phyloP scores from a whole-genome alignment of 2,329 filamentous ascomycete species.

The Diplocarpon mali region DNA sequence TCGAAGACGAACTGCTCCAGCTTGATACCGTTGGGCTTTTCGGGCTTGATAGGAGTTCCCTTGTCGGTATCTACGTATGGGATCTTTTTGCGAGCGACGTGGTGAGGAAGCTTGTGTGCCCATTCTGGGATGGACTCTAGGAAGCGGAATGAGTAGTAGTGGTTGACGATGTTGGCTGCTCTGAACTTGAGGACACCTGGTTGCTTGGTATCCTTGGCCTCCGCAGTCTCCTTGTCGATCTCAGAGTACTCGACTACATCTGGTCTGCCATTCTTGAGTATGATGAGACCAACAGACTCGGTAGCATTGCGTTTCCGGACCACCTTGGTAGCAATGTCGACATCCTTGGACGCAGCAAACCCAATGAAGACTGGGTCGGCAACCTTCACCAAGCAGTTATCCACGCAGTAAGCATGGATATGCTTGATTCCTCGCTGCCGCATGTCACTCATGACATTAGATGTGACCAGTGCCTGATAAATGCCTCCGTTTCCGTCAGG shows the following conservation, averaged over 20 bases:
- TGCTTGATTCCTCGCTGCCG: conserved; percentile 80
- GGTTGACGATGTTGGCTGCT: conserved; percentile 98
- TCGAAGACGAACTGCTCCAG: conserved; percentile 99
- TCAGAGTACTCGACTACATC: conserved; percentile 99
- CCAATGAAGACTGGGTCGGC: conserved; percentile 93
- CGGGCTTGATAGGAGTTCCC: conserved; percentile 76
- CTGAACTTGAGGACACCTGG: conserved; percentile 82
- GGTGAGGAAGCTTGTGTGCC: conserved; percentile 79
- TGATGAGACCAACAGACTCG: conserved; percentile 88
- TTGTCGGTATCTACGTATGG: conserved; percentile 67
- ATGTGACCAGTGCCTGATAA: conserved; percentile 79
- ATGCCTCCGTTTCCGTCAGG: conserved; percentile 96
- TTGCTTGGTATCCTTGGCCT: conserved; percentile 76
- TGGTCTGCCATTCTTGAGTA: conserved; percentile 90
- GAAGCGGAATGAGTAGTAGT: conserved; percentile 96
- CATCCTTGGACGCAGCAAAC: conserved; percentile 76
- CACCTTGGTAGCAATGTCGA: conserved; percentile 98
- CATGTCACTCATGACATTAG: conserved; percentile 80
- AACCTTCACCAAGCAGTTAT: conserved; percentile 99
- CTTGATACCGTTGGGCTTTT: conserved; percentile 96
- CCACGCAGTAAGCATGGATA: conserved; percentile 95
- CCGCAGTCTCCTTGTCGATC: conserved; percentile 80
- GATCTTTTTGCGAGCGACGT: conserved; percentile 98
- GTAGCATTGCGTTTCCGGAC: conserved; percentile 95
- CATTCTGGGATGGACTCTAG: conserved; percentile 82